A percentile compares a stretch with the other conserved stretches of the same genome.
These are phyloP conservation scores for Tylopilus felleus DNA, from an alignment of 768 basidiomycete species.

Conservation along the genomic window DNA sequence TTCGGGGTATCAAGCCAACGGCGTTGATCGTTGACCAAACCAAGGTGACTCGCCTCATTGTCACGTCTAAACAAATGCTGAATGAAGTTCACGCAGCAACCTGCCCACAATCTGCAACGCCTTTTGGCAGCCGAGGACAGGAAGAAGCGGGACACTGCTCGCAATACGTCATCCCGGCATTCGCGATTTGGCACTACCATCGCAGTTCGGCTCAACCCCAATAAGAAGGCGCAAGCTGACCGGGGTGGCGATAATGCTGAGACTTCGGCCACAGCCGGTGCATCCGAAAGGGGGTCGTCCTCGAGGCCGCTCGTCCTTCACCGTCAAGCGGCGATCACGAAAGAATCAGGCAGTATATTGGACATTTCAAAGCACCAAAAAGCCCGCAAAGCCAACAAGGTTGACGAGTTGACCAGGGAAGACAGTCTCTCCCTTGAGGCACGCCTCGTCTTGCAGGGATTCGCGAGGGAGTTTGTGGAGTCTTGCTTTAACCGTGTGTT, in stretches of 20 bases:
- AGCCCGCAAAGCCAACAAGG: conserved; percentile 54
- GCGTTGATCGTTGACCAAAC: conserved; percentile 56
- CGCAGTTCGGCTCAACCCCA: conserved; percentile 66
- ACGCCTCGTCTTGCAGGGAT: conserved; percentile 55
- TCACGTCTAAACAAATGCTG: not conserved
- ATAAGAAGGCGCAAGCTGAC: conserved; percentile 37
- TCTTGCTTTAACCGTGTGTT: conserved; percentile 86
- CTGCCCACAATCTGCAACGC: conserved; percentile 61
- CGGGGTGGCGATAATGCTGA: conserved; percentile 22
- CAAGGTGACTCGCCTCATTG: conserved; percentile 43
- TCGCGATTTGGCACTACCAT: conserved; percentile 97
- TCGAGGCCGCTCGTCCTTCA: conserved; percentile 74
- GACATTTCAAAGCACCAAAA: conserved; percentile 66
- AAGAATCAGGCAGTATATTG: conserved; percentile 64
- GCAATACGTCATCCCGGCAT: conserved; percentile 72
- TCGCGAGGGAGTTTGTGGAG: conserved; percentile 73
- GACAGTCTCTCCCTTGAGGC: conserved; percentile 70
- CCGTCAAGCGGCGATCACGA: conserved; percentile 75
- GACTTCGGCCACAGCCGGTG: conserved; percentile 19
- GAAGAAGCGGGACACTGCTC: conserved; percentile 52
- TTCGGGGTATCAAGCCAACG: conserved; percentile 71
- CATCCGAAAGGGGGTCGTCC: conserved; percentile 22
- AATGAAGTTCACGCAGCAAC: conserved; percentile 48
- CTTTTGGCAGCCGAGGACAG: conserved; percentile 77
- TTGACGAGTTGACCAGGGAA: conserved; percentile 65